Evolutionary conservation across 2,329 filamentous ascomycete genomes (phyloP), one percentile per base, ranked within the genome.

Genomic region (Penicillium expansum): DNA sequence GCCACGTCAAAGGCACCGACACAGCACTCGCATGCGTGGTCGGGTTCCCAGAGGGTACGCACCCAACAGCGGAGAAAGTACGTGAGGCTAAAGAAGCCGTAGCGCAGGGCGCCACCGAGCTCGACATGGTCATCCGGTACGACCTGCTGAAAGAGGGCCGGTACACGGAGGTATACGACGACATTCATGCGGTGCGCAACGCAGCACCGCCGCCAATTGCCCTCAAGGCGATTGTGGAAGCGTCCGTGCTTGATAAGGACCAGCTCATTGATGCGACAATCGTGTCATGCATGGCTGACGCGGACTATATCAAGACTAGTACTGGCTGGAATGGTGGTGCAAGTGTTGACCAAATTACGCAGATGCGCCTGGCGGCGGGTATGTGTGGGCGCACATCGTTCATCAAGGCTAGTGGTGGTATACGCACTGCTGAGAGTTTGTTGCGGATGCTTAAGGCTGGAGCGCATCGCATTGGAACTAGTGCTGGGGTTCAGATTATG

Each of bases 241-340:
- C 83, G 8, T 80, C 80, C 0, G 79, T 83, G 64, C 73, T 86
- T 18, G 69, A 66, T 3, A 60, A 67, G 5, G 64, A 74, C 5
- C 76, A 85, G 59, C 79, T 85, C 52, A 76, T 85, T 33, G 82
- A 82, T 1, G 83, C 77, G 0, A 78, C 77, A 18, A 75, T 80
- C 22, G 73, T 86, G 39, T 78, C 80, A 2, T 78, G 77, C 16
- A 74, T 78, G 33, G 82, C 83, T 2, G 77, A 77, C 5, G 81
- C 82, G 47, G 82, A 86, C 62, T 86, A 79, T 60, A 80, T 86
- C 59, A 86, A 86, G 72, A 86, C 84, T 0, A 81, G 78, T 30
- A 86, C 84, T 1, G 84, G 84, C 1, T 85, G 85, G 69, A 78
- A 79, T 48, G 83, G 83, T 0, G 83, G 83, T 9, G 83, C 83